These are phyloP conservation scores for Colletotrichum siamense DNA, from an alignment of 2,329 filamentous ascomycete species.

Conservation along the genomic window DNA sequence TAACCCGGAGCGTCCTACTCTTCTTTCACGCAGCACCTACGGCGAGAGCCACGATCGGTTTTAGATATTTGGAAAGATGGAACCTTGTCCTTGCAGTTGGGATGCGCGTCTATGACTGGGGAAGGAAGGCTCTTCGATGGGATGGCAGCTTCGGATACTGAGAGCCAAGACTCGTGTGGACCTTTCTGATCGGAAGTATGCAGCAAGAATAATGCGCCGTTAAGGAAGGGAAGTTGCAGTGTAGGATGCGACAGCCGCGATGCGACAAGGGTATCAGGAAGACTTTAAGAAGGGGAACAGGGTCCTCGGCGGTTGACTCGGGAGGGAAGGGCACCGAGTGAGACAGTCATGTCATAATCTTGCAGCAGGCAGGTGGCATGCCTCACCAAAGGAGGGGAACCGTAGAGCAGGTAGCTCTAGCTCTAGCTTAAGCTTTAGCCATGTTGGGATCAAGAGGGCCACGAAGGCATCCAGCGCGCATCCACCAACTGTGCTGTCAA, in stretches of 20 bases:
- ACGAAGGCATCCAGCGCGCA: not conserved
- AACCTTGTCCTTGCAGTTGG: not conserved
- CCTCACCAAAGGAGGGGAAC: not conserved
- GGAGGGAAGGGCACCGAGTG: not conserved
- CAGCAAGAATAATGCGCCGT: not conserved
- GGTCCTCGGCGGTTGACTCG: not conserved
- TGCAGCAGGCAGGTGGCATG: not conserved
- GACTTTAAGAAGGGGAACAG: constrained; percentile 4
- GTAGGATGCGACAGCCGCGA: not conserved
- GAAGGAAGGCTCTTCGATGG: not conserved
- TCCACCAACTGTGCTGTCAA: not conserved
- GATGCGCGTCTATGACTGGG: not conserved
- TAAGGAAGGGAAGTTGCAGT: not conserved
- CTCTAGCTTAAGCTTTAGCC: constrained; percentile 1
- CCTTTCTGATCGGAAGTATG: not conserved
- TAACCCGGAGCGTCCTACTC: not conserved
- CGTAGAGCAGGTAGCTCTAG: not conserved
- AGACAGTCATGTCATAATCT: constrained; percentile 23
- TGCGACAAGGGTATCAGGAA: constrained; percentile 9
- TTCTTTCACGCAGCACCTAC: not conserved
- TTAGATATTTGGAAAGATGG: not conserved
- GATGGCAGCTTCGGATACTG: not conserved
- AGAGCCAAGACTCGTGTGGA: not conserved
- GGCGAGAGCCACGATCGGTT: not conserved
- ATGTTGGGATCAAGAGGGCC: not conserved